phyloP scores from a whole-genome alignment of 331 rosid species.

The Erythrophleum ivorense region DNA sequence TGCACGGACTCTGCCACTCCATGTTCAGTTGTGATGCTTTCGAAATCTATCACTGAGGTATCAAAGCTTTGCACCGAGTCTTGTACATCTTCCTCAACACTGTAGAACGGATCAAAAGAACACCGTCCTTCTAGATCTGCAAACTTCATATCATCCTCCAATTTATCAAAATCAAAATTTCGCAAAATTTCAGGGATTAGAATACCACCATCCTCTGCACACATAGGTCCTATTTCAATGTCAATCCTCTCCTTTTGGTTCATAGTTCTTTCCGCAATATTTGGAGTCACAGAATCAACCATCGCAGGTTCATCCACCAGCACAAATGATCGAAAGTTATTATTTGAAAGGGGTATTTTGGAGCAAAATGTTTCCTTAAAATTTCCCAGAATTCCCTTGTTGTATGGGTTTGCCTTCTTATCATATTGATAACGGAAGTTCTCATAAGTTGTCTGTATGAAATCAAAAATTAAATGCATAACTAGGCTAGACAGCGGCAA shows the following conservation, averaged over 20 bases:
- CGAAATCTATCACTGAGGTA: slow-evolving; percentile 46
- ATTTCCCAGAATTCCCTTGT: slow-evolving; percentile 60
- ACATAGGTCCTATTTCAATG: slow-evolving; percentile 77
- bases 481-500: neutral
- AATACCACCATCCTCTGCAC: slow-evolving; percentile 51
- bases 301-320: slow-evolving; percentile 58
- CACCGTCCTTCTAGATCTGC: slow-evolving; percentile 50
- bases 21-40: slow-evolving; percentile 39
- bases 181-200: slow-evolving; percentile 69
- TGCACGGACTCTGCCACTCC: slow-evolving; percentile 35
- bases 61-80: slow-evolving; percentile 44
- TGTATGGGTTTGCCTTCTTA: slow-evolving; percentile 82
- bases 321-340: slow-evolving; percentile 64
- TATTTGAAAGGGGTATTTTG: slow-evolving; percentile 54
- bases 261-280: slow-evolving; percentile 46
- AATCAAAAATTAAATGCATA: slow-evolving; percentile 30
- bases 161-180: slow-evolving; percentile 61
- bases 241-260: slow-evolving; percentile 78
- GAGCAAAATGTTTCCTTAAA: slow-evolving; percentile 68
- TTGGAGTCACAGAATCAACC: slow-evolving; percentile 51
- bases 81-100: slow-evolving; percentile 56
- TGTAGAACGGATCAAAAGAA: slow-evolving; percentile 55
- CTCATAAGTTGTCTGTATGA: slow-evolving; percentile 87
- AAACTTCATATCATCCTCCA: slow-evolving; percentile 56
- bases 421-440: slow-evolving; percentile 87